phyloP scores from a whole-genome alignment of 2,329 filamentous ascomycete species.

The Ophiostoma fasciatum region DNA sequence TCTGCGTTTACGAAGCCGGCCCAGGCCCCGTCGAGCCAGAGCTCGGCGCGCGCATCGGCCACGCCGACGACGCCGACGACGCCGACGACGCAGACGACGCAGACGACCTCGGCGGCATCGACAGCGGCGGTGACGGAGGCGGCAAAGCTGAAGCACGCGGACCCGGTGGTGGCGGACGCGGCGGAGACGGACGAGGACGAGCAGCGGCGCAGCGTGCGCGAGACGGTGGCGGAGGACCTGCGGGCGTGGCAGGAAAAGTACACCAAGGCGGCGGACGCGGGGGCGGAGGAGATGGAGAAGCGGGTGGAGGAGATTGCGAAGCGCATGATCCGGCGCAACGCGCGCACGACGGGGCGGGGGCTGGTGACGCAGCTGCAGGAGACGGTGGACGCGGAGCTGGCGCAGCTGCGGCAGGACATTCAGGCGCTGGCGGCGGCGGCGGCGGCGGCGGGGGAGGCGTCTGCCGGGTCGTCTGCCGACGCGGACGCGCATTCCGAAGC shows the following conservation, averaged over 20 bases:
- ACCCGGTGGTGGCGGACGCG: slow-evolving; percentile 27
- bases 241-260: slow-evolving; percentile 81
- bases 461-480: slow-evolving; percentile 16
- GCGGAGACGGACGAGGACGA: slow-evolving; percentile 37
- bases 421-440: slow-evolving; percentile 8
- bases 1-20: slow-evolving; percentile 25
- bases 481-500: too few species aligned
- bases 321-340: slow-evolving; percentile 1
- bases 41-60: too few species aligned
- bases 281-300: slow-evolving; percentile 56
- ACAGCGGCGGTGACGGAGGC: too few species aligned
- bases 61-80: slow-evolving; percentile 17
- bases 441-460: slow-evolving; percentile 33
- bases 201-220: slow-evolving; percentile 41
- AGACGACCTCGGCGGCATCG: slow-evolving; percentile 4
- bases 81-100: slow-evolving; percentile 15
- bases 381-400: not conserved
- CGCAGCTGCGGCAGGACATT: not conserved
- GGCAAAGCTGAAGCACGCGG: slow-evolving; percentile 9
- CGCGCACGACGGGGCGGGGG: slow-evolving; percentile 21
- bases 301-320: slow-evolving; percentile 44
- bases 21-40: slow-evolving; percentile 13
- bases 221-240: slow-evolving; percentile 64
- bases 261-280: slow-evolving; percentile 69
- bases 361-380: not conserved